Conservation (phyloP, 176 grass and related monocot species). For the Cenchrus fungigraminus region DNA sequence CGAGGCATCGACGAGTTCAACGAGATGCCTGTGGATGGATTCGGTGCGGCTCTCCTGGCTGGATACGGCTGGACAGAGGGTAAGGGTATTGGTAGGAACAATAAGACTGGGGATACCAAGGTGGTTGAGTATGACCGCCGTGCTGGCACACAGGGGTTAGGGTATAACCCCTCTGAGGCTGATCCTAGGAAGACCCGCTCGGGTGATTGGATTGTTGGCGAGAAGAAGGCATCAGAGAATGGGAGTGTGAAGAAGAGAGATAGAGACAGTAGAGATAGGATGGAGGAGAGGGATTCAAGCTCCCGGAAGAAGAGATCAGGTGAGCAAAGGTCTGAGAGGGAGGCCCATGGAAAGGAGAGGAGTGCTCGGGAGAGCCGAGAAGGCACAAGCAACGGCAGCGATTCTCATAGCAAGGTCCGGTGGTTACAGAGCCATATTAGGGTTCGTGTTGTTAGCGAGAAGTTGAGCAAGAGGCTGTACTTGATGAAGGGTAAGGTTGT, state of each 20-base stretch:
- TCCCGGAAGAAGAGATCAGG: slow-evolving; percentile 42
- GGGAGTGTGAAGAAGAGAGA: slow-evolving; percentile 55
- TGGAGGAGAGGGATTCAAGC: slow-evolving; percentile 35
- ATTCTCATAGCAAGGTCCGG: slow-evolving; percentile 40
- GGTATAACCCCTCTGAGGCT: slow-evolving; percentile 63
- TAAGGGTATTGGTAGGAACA: slow-evolving; percentile 79
- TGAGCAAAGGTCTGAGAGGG: slow-evolving; percentile 41
- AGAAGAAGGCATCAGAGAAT: slow-evolving; percentile 48
- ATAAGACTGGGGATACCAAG: slow-evolving; percentile 69
- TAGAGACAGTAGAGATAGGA: slow-evolving; percentile 37
- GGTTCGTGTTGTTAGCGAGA: slow-evolving; percentile 83
- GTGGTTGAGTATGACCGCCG: slow-evolving; percentile 65
- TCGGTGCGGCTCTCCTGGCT: slow-evolving; percentile 71
- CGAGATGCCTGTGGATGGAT: slow-evolving; percentile 69
- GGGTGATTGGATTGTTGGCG: slow-evolving; percentile 61
- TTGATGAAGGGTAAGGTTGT: slow-evolving; percentile 84
- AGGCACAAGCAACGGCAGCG: slow-evolving; percentile 23
- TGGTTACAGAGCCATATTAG: slow-evolving; percentile 91
- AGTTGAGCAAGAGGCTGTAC: slow-evolving; percentile 70
- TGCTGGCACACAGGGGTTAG: slow-evolving; percentile 65
- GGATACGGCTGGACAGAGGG: slow-evolving; percentile 93
- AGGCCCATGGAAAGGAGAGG: slow-evolving; percentile 44
- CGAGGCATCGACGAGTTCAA: slow-evolving; percentile 75
- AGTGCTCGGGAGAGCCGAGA: slow-evolving; percentile 42
- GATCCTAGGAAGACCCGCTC: slow-evolving; percentile 80